Evolutionary conservation across 2,329 filamentous ascomycete genomes (phyloP).

Genomic region (Trichoderma guizhouense): DNA sequence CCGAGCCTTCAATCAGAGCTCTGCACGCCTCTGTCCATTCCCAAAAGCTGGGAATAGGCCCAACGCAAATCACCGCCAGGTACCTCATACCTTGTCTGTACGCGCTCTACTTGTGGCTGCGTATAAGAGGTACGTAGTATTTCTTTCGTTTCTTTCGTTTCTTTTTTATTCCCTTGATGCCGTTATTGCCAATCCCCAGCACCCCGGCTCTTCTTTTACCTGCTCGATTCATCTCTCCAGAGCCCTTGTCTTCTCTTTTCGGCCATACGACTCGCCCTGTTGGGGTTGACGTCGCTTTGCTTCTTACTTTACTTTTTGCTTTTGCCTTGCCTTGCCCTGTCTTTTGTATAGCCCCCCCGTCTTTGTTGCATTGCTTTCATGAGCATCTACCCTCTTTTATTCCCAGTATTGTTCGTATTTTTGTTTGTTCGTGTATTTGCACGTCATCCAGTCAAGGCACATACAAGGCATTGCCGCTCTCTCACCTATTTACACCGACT

Average conservation of each 20-base stretch:
- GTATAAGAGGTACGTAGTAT: constrained; percentile 18
- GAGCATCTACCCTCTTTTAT: not conserved
- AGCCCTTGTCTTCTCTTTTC: constrained; percentile 1
- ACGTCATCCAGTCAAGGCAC: not conserved
- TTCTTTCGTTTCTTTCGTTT: not conserved
- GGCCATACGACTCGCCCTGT: not conserved
- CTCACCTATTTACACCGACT: constrained; percentile 31
- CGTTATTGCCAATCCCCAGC: not conserved
- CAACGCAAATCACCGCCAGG: constrained; percentile 2
- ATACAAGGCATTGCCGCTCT: constrained; percentile 9
- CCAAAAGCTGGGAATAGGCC: constrained; percentile 12
- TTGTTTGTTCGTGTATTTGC: not conserved
- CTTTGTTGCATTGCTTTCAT: not conserved
- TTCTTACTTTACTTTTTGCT: not conserved
- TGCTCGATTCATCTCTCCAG: not conserved
- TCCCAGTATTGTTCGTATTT: not conserved
- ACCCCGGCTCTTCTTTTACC: not conserved
- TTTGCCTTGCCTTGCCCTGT: not conserved
- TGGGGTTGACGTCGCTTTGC: not conserved
- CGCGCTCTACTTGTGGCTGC: constrained; percentile 11
- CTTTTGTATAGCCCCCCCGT: not conserved
- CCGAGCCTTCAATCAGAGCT: constrained; percentile 26
- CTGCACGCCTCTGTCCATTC: constrained; percentile 21
- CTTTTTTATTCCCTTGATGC: constrained; percentile 4
- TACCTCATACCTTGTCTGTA: not conserved